A percentile compares a stretch with the other conserved stretches of the same genome.
Evolutionary conservation across 345 rosid species (phyloP).

Genomic region (Euphorbia tirucalli): DNA sequence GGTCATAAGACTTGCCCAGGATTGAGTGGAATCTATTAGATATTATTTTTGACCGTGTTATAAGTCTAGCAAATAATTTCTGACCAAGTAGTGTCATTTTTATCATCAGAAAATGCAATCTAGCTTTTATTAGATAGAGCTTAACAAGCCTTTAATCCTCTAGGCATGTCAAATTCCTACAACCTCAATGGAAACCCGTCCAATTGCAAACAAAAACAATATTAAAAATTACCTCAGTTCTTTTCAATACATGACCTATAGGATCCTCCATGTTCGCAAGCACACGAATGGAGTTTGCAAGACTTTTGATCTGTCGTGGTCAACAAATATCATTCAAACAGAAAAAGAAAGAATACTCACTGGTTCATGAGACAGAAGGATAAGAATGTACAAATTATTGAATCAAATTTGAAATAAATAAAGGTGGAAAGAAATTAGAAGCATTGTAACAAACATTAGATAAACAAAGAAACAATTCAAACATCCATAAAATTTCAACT

Average conservation of each 20-base stretch:
- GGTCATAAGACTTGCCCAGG: not conserved
- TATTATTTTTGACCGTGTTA: not conserved
- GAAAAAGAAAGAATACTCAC: not conserved
- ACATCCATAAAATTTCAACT: not conserved
- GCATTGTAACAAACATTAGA: conserved; percentile 6
- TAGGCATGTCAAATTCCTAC: conserved; percentile 3
- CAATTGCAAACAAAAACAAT: not conserved
- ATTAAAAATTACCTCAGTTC: conserved; percentile 61
- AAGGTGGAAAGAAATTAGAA: conserved; percentile 1
- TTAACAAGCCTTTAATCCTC: not conserved
- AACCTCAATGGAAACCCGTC: not conserved
- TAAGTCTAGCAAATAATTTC: not conserved
- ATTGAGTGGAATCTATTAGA: not conserved
- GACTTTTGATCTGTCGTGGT: conserved; percentile 61
- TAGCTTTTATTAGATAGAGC: not conserved
- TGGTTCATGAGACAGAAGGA: not conserved
- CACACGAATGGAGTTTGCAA: conserved; percentile 69
- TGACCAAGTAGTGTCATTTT: not conserved
- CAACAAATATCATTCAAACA: conserved; percentile 15
- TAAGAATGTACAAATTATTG: not conserved
- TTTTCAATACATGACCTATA: conserved; percentile 74
- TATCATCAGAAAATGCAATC: not conserved
- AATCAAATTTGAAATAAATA: not conserved
- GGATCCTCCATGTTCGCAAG: conserved; percentile 98
- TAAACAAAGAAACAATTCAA: not conserved